Evolutionary conservation across 768 basidiomycete species (phyloP), one percentile per base, ranked within the genome.

Genomic region (Mycena albidolilacea): DNA sequence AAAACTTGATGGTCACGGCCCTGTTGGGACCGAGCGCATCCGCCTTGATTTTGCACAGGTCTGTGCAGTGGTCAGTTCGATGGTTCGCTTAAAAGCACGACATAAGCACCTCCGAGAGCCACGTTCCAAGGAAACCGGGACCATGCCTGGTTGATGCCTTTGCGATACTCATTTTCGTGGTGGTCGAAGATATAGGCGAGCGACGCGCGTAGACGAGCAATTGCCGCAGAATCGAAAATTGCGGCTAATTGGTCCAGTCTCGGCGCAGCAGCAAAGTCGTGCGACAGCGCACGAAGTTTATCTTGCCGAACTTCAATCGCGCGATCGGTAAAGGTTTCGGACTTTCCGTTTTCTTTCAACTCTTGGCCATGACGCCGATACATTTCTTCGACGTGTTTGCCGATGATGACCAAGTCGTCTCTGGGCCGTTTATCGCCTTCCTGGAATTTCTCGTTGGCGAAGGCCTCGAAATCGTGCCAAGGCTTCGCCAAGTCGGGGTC

Each of bases 91-190:
- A 6, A 19, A 15, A 64, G 14, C 11, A 41, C 15, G 3, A 10
- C 0, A 5, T 55, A 11, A 60, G n/a, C 50, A 75, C 75, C 75
- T 67, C 88, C 79, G 72, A 88, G 82, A 1, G 88, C 88, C 60
- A 90, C 80, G 70, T 88, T 81, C 82, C 85, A 91, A 0, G 90
- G 87, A 75, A 90, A 90, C 17, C 85, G 81, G 7, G 82, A 78
- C 79, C 84, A 84, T 5, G 69, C 73, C 7, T 10, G 7, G 37
- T 39, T 0, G 15, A 1, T 64, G 38, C 1, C 59, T 59, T 2
- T 23, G 3, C 30, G 9, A n/a, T 44, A 3, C 52, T 67, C 43
- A 35, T 23, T 37, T 23, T 70, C 67, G 50, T 77, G 43, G 60
- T 77, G 66, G 72, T 86, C 87, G 65, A 83, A 80, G 0, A 80